Conservation (phyloP, 2,329 filamentous ascomycete genomes). For the Pseudogymnoascus sp. region DNA sequence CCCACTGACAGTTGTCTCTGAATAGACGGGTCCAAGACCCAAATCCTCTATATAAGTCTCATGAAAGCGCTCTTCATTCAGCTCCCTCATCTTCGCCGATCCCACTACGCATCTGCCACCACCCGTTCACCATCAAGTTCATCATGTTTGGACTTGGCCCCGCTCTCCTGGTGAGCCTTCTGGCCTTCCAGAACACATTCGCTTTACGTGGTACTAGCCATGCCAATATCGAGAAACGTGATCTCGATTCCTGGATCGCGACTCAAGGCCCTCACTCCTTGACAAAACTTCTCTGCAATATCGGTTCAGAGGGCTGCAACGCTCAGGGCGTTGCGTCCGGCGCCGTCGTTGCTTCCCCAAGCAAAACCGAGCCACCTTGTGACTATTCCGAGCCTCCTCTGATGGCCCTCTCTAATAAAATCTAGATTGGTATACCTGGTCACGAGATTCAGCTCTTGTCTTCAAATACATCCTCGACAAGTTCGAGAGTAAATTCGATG, state of each 20-base stretch:
- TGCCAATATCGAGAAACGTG: conserved; percentile 37
- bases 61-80: conserved; percentile 12
- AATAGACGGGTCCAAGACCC: neutral
- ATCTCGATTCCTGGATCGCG: conserved; percentile 47
- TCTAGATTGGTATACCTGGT: conserved; percentile 75
- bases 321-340: conserved; percentile 42
- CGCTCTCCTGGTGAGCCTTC: conserved; percentile 43
- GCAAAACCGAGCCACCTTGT: conserved; percentile 49
- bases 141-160: conserved; percentile 47
- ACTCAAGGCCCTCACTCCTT: conserved; percentile 46
- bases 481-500: conserved; percentile 48
- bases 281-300: conserved; percentile 49
- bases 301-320: conserved; percentile 47
- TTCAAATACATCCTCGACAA: conserved; percentile 63
- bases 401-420: conserved; percentile 11
- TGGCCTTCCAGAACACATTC: conserved; percentile 45
- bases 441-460: conserved; percentile 63
- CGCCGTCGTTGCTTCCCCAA: conserved; percentile 51
- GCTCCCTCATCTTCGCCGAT: conserved; percentile 18
- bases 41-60: conserved; percentile 1
- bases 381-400: conserved; percentile 26
- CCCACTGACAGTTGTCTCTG: conserved; percentile 2
- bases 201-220: conserved; percentile 36
- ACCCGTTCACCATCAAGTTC: conserved; percentile 22
- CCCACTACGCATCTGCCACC: conserved; percentile 12